These are phyloP conservation scores for Sugiyamaella castrensis DNA, from an alignment of 1,139 yeast genomes.

Conservation along the genomic window DNA sequence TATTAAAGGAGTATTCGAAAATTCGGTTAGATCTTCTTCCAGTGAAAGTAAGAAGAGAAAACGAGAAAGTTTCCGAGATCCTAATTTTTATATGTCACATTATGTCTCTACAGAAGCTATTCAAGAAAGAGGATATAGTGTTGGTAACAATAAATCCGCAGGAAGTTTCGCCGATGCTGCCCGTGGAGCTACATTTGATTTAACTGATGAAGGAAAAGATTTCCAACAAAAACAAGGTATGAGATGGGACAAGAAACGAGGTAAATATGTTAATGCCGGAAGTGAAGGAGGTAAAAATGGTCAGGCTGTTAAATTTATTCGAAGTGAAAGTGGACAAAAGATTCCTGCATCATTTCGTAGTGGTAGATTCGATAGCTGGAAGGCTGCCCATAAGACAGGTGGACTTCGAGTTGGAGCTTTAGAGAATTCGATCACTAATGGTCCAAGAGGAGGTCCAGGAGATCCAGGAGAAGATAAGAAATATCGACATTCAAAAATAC, in stretches of 20 bases:
- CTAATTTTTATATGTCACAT: slow-evolving; percentile 82
- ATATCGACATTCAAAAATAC: slow-evolving; percentile 68
- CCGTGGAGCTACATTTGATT: slow-evolving; percentile 76
- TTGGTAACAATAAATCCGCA: slow-evolving; percentile 37
- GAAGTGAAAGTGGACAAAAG: slow-evolving; percentile 91
- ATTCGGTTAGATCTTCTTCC: too few species aligned
- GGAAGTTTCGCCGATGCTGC: slow-evolving; percentile 83
- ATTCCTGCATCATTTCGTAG: slow-evolving; percentile 90
- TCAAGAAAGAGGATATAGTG: slow-evolving; percentile 75
- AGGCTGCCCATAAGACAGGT: slow-evolving; percentile 59
- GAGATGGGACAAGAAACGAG: slow-evolving; percentile 94
- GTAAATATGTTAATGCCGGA: slow-evolving; percentile 79
- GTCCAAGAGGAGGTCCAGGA: slow-evolving; percentile 17
- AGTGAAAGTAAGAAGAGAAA: slow-evolving; percentile 26
- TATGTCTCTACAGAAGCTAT: slow-evolving; percentile 79
- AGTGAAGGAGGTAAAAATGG: slow-evolving; percentile 51
- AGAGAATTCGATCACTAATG: slow-evolving; percentile 38
- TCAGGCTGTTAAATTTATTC: slow-evolving; percentile 59
- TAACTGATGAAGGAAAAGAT: slow-evolving; percentile 64
- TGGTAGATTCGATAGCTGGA: slow-evolving; percentile 93
- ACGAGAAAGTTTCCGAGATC: slow-evolving; percentile 58
- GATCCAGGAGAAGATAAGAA: slow-evolving; percentile 38
- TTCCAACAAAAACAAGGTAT: slow-evolving; percentile 63
- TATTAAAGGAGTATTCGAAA: slow-evolving; percentile 30
- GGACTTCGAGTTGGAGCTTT: slow-evolving; percentile 52